Conservation (phyloP, 306 rosid species). For the Oemleria cerasiformis region DNA sequence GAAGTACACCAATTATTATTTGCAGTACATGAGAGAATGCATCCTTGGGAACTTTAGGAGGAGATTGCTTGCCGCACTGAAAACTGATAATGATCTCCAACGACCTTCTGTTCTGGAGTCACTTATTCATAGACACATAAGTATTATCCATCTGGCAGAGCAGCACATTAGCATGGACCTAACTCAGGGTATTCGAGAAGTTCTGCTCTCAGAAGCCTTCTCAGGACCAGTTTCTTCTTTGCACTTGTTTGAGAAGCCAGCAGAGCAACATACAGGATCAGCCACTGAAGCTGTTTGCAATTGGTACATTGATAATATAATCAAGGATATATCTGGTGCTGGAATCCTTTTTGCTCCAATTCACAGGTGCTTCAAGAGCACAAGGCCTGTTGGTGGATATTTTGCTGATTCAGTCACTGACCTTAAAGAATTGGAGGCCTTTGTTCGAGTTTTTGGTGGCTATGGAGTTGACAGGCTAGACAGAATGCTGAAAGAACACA, state of each 20-base stretch:
- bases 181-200: conserved; percentile 93
- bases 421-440: conserved; percentile 77
- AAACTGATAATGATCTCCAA: conserved; percentile 94
- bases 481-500: conserved; percentile 92
- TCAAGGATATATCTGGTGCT: conserved; percentile 88
- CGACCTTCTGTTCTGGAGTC: conserved; percentile 91
- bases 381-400: conserved; percentile 98
- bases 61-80: conserved; percentile 88
- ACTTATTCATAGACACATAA: conserved; percentile 73
- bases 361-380: conserved; percentile 93
- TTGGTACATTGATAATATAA: conserved; percentile 95
- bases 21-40: conserved; percentile 99
- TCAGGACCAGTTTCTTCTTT: conserved; percentile 96
- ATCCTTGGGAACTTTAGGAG: conserved; percentile 96
- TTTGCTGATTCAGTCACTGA: conserved; percentile 98
- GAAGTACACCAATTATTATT: conserved; percentile 29
- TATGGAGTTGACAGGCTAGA: conserved; percentile 95
- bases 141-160: conserved; percentile 92
- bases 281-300: conserved; percentile 88
- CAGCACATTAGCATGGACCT: conserved; percentile 99
- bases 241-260: conserved; percentile 82
- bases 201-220: conserved; percentile 79
- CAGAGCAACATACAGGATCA: conserved; percentile 83
- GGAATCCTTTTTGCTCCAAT: conserved; percentile 90
- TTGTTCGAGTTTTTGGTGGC: conserved; percentile 88